Base-by-base conservation (phyloP, 2,329 filamentous ascomycete genomes). In the Leptographium flavum region DNA sequence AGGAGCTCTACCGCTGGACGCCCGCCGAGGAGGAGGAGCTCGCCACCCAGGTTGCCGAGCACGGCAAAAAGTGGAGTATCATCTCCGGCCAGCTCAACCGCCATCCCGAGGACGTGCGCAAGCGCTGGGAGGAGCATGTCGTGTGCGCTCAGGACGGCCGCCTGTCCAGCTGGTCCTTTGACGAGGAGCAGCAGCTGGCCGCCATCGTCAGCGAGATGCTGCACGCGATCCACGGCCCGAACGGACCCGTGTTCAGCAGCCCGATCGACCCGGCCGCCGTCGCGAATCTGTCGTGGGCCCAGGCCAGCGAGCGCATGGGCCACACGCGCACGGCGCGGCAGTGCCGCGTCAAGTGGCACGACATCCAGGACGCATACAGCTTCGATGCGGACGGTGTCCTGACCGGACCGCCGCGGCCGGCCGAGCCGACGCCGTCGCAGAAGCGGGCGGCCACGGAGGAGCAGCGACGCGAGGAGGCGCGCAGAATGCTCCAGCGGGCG, bases 101-200 rank as follows among this genome's bases (percentile, higher is more conserved):
- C 6, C 71, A 77, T 33, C 67, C 73, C 0, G 73, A 77, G 48
- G 81, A 86, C 55, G 69, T 79, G 43, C 73, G 81, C 42, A 81
- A 86, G 57, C 76, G 82, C 4, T 84, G 79, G 66, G 70, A 78
- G 33, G 82, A 85, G 53, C 78, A 81, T 53, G 62, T 83, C 21
- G 63, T 79, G 39, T 79, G 74, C 45, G 72, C 72, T 19, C 65
- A 71, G 6, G 68, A 66, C 0, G 63, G 66, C 46, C 67, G 67
- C 28, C 70, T 65, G 36, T 70, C 73, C 30, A 58, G 62, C 1
- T 87, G 83, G 83, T 67, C 64, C 2, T 60, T 70, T 17, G 65
- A 70, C 0, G 83, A 87, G 53, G 77, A 82, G 54, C 58, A 62
- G 0, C 60, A 57, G 10, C 61, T 85, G 23, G 63, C 66, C 1